Evolutionary conservation across 1,139 yeast species (phyloP), one percentile per base, ranked within the genome.

Genomic region (Saccharomyces hybrid): DNA sequence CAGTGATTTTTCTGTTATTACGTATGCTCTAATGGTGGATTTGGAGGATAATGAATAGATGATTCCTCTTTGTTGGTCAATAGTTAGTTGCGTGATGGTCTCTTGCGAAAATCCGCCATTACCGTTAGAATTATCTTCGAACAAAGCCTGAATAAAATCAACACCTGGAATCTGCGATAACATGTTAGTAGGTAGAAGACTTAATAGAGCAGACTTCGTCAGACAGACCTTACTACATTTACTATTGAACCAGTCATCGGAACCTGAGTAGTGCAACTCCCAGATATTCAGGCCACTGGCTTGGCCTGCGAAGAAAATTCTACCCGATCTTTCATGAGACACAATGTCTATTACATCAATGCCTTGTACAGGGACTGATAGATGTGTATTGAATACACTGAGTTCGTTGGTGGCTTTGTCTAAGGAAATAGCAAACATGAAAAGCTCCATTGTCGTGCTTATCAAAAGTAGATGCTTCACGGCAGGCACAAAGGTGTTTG

Each of bases 201-300:
- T 77, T 1, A 86, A 78, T 51, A 86, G 74, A 0, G 87, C 82
- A 11, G 84, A 79, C 66, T 86, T 83, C 0, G 95, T 86, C 52
- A 86, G 77, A 67, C 97, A 88, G 32, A 85, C 81, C 68, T 89
- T 90, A 60, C 83, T 84, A 66, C 96, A 88, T 63, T 84, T 86
- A 65, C 88, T 86, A 59, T 85, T 83, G 66, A 89, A 89, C 87
- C 97, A 93, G 51, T 89, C 86, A 50, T 91, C 93, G 41, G 86
- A 82, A 59, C 84, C 86, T n/a, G 91, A 81, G 67, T 95, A 95
- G 57, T 82, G 84, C 55, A 93, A 75, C 66, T 89, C 90, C 96
- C 97, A 93, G 50, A 95, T 77, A 63, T 91, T 84, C 49, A 80
- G 74, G 2, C 93, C 95, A 62, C 88, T 90, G 20, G 85, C 77